phyloP scores from a whole-genome alignment of 805 yeast species.

The Wickerhamia fluorescens region DNA sequence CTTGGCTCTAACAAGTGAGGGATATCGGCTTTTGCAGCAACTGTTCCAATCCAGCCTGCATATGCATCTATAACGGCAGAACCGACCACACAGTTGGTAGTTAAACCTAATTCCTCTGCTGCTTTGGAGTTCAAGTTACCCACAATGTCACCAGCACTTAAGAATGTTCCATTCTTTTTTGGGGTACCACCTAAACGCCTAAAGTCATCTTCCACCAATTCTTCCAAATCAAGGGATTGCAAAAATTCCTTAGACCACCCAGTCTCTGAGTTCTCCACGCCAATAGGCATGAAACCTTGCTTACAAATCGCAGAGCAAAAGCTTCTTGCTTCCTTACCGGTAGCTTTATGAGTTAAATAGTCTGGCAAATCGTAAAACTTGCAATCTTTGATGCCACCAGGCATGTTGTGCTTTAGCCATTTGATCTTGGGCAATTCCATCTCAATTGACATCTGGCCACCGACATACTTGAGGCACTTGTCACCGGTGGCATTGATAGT shows the following conservation, averaged over 20 bases:
- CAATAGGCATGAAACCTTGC: conserved; percentile 89
- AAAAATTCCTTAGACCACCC: conserved; percentile 91
- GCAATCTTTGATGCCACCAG: conserved; percentile 47
- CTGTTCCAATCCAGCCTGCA: conserved; percentile 98
- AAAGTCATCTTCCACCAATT: conserved; percentile 71
- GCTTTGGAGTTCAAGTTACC: conserved; percentile 62
- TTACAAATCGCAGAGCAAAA: conserved; percentile 90
- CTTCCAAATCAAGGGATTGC: conserved; percentile 59
- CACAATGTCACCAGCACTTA: conserved; percentile 85
- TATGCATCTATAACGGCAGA: conserved; percentile 97
- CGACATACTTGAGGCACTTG: conserved; percentile 80
- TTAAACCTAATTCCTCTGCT: conserved; percentile 79
- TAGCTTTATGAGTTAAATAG: conserved; percentile 84
- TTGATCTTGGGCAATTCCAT: conserved; percentile 97
- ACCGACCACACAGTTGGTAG: conserved; percentile 77
- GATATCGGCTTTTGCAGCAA: conserved; percentile 72
- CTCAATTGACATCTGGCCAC: conserved; percentile 96
- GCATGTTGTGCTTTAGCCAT: conserved; percentile 87
- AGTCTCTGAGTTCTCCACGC: conserved; percentile 75
- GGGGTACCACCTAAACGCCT: conserved; percentile 79
- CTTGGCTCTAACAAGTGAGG: conserved; percentile 42
- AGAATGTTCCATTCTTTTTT: conserved; percentile 60
- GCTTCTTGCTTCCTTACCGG: conserved; percentile 80
- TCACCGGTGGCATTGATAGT: conserved; percentile 77
- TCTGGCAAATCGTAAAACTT: conserved; percentile 93